Base-by-base conservation (phyloP, 805 yeast species). In the Spathaspora gorwiae region DNA sequence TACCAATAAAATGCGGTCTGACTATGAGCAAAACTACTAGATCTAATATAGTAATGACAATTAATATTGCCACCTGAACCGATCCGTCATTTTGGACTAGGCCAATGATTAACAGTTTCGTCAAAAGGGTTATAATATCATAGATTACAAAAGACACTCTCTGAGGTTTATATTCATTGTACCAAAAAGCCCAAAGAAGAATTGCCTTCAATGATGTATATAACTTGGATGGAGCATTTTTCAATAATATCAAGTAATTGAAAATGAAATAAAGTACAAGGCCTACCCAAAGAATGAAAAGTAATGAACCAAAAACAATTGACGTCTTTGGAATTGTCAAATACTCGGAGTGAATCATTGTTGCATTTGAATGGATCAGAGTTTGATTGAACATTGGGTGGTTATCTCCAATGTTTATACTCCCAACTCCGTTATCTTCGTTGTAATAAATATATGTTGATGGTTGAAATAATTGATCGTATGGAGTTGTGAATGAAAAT, bases 141-240 rank as follows among this genome's bases (percentile, higher is more conserved):
- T 70, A 50, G 2, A 66, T 50, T 11, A 70, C 65, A 50, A 61
- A 78, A 42, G 57, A 60, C 1, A 72, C 65, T 47, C 62, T 60
- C 12, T 63, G 55, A 1, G 82, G 80, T 24, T 68, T 65, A 54
- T 70, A 75, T 13, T 64, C 60, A 44, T 68, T 64, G 54, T 78
- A 79, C 24, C 67, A 53, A 39, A 63, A 61, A 4, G 75, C 68
- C 81, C 81, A 79, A 2, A 70, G 44, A 42, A 76, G 62, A 35
- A 78, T 70, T 6, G 70, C 60, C 43, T 65, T 69, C 44, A 76
- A 61, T 1, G 81, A 76, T 3, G 80, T 70, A 52, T 78, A 79
- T 5, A 79, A 52, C 47, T 60, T 59, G 3, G 62, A 43, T 13
- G 64, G 51, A 10, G 56, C 61, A 14, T 49, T 50, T 7, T 51